Evolutionary conservation across 2,329 filamentous ascomycete species (phyloP).

Genomic region (Xylaria sp.): DNA sequence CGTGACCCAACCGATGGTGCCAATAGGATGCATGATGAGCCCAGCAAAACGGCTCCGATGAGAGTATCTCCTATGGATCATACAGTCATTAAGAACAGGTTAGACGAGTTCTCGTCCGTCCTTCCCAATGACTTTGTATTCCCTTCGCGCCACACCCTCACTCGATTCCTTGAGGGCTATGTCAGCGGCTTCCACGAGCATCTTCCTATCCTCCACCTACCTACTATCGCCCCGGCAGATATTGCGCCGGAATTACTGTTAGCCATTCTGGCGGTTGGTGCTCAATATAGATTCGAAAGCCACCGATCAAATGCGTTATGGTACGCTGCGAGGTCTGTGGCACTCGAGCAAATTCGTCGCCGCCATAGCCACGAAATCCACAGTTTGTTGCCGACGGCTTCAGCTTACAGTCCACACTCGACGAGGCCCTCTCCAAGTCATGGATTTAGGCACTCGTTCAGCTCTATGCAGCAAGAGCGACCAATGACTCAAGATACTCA

Average conservation of each 20-base stretch:
- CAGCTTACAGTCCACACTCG: constrained; percentile 70
- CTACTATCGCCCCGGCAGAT: constrained; percentile 72
- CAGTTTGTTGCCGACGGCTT: constrained; percentile 65
- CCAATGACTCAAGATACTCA: constrained; percentile 68
- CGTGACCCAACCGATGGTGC: constrained; percentile 56
- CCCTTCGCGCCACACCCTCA: constrained; percentile 75
- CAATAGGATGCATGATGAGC: constrained; percentile 56
- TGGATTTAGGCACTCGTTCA: constrained; percentile 68
- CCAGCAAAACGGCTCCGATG: constrained; percentile 54
- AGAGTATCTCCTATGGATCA: constrained; percentile 66
- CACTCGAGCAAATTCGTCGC: constrained; percentile 68
- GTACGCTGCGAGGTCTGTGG: constrained; percentile 70
- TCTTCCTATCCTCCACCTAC: constrained; percentile 71
- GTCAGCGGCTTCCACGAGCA: constrained; percentile 73
- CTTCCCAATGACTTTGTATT: constrained; percentile 72
- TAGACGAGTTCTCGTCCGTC: constrained; percentile 70
- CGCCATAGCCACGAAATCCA: constrained; percentile 68
- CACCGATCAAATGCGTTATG: constrained; percentile 69
- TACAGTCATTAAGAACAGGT: constrained; percentile 65
- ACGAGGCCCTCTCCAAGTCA: constrained; percentile 68
- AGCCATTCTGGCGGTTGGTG: constrained; percentile 74
- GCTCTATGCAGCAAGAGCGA: constrained; percentile 67
- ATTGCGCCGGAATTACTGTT: constrained; percentile 75
- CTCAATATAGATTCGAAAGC: constrained; percentile 72
- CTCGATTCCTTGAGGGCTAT: constrained; percentile 76